Conservation (phyloP, 805 yeast genomes). For the Monosporozyma servazzii region DNA sequence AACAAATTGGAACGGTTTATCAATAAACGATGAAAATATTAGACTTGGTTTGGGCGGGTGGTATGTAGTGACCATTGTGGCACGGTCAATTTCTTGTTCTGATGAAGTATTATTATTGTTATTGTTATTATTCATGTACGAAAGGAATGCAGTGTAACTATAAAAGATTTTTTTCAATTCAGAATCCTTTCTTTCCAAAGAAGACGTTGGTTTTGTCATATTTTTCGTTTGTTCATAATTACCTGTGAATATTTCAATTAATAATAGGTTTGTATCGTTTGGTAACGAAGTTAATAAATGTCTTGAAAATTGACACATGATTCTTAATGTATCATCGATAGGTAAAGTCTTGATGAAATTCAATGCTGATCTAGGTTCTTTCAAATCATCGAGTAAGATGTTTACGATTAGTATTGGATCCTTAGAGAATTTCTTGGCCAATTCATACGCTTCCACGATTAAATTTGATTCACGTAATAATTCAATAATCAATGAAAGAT, state of each 20-base stretch:
- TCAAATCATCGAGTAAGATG: constrained; percentile 57
- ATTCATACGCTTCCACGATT: constrained; percentile 51
- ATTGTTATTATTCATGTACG: constrained; percentile 37
- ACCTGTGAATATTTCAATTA: constrained; percentile 86
- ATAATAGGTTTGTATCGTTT: constrained; percentile 67
- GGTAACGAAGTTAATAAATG: constrained; percentile 59
- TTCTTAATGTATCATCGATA: constrained; percentile 68
- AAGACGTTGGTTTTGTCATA: constrained; percentile 4
- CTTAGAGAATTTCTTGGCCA: constrained; percentile 57
- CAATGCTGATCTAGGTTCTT: constrained; percentile 51
- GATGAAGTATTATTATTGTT: constrained; percentile 5
- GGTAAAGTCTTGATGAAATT: constrained; percentile 57
- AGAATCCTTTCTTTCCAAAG: constrained; percentile 2
- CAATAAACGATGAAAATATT: constrained; percentile 78
- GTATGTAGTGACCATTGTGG: constrained; percentile 44
- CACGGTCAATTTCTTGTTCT: neutral
- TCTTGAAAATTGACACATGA: constrained; percentile 59
- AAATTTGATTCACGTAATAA: constrained; percentile 68
- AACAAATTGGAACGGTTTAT: constrained; percentile 80
- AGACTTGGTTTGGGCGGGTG: constrained; percentile 86
- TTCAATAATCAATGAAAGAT: constrained; percentile 56
- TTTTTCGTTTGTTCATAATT: constrained; percentile 44
- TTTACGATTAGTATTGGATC: constrained; percentile 71
- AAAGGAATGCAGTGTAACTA: constrained; percentile 50
- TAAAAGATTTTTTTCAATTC: constrained; percentile 32